Percentiles rank a stretch among this genome's conserved stretches.
Evolutionary conservation across 2,329 filamentous ascomycete species (phyloP).

Genomic region (Alternaria arbusti): DNA sequence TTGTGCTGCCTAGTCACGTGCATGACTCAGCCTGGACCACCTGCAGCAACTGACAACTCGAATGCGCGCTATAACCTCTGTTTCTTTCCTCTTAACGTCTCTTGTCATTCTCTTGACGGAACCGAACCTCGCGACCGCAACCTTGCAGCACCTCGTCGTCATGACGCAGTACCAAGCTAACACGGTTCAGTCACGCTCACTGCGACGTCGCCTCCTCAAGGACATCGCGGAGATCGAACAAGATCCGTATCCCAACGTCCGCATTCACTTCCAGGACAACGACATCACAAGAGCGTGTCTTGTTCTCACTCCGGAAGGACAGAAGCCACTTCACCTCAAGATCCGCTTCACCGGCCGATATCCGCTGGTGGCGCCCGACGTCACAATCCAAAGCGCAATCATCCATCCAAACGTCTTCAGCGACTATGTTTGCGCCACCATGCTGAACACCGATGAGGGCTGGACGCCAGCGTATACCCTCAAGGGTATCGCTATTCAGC

Average conservation of each 20-base stretch:
- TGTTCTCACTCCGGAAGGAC: constrained; percentile 51
- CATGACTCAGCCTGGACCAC: neutral
- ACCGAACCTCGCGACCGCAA: neutral
- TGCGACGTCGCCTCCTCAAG: constrained; percentile 41
- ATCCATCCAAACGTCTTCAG: constrained; percentile 57
- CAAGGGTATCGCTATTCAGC: constrained; percentile 58
- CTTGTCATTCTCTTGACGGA: neutral
- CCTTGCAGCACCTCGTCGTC: neutral
- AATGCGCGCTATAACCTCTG: neutral
- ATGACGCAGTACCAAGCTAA: neutral
- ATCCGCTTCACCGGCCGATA: constrained; percentile 48
- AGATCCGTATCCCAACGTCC: constrained; percentile 57
- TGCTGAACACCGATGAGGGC: constrained; percentile 52
- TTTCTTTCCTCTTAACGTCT: neutral
- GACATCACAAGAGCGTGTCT: constrained; percentile 52
- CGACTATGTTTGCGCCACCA: constrained; percentile 56
- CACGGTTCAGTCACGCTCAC: neutral
- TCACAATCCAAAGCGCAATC: constrained; percentile 52
- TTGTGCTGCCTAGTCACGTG: neutral
- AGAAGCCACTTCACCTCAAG: constrained; percentile 53
- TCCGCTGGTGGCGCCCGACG: constrained; percentile 49
- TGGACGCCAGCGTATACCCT: constrained; percentile 61
- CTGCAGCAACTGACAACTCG: neutral
- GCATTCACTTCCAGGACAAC: constrained; percentile 48
- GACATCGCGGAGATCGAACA: constrained; percentile 57